Base-by-base conservation (phyloP, 1,139 yeast species). In the Groenewaldozyma auringiensis region DNA sequence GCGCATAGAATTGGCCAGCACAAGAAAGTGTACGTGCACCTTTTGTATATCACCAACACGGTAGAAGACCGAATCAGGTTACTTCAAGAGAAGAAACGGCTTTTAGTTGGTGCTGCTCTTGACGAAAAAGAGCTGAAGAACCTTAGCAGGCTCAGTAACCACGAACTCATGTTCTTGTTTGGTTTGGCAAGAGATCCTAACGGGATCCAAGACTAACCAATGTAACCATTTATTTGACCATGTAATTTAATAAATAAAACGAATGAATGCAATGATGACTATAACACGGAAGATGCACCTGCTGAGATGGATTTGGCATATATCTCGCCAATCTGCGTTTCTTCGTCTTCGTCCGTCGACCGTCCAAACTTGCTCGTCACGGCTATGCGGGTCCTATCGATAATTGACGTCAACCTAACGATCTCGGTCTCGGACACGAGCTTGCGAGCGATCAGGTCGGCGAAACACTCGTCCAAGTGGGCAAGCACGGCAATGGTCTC, bases 1-100 rank as follows among this genome's bases (percentile, higher is more conserved):
- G 94, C 94, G 4, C 92, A 92, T 66, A 76, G 98, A 63, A 85
- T 89, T 54, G 96, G 96, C 4, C 98, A 89, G 65, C 75, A 76
- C 31, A 71, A 78, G 47, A 81, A 80, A 38, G 97, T 89, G 13
- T 69, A 65, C 53, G 86, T 89, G 21, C 82, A 88, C 63, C 72
- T 87, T 53, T 66, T 89, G 18, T 73, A 84, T 57, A 75, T 83
- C 43, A 62, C 69, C 34, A 73, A 75, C 37, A 80, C 95, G 0
- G 87, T 89, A 11, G 98, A 89, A 61, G 94, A 85, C 61, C 76
- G 96, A 59, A 88, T 89, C 49, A 72, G 84, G 67, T 78, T 73
- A 43, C 70, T 89, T 47, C 97, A 89, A 61, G 73, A 77, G 44
- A 68, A 76, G 54, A 89, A 89, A 68, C 79, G 81, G 55, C 81